phyloP scores from a whole-genome alignment of 257 asterid genomes.

The Mentha longifolia region DNA sequence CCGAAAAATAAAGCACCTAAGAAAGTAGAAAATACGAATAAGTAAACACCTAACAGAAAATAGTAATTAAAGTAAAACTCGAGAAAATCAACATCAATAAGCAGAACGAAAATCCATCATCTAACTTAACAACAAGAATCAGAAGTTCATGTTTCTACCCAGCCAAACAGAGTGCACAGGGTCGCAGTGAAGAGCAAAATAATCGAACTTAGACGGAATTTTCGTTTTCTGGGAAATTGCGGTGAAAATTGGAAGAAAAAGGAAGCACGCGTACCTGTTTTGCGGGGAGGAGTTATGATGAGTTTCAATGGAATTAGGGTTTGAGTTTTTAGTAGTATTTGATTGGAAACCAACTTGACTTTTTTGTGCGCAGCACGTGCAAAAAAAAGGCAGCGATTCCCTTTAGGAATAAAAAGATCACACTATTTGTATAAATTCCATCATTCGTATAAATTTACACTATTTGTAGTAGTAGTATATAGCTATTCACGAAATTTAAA shows the following conservation, averaged over 20 bases:
- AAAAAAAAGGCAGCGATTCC: not conserved
- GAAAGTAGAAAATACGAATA: not conserved
- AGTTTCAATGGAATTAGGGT: conserved; percentile 10
- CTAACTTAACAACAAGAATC: not conserved
- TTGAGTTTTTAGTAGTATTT: too few species aligned
- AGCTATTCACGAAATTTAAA: too few species aligned
- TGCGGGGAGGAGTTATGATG: not conserved
- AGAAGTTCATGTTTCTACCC: not conserved
- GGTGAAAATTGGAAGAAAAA: conserved; percentile 19
- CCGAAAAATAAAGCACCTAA: not conserved
- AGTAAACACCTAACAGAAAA: not conserved
- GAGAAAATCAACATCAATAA: not conserved
- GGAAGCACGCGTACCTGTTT: not conserved
- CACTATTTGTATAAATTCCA: too few species aligned
- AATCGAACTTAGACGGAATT: not conserved
- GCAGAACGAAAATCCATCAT: not conserved
- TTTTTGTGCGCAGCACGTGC: conserved; percentile 13
- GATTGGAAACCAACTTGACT: not conserved
- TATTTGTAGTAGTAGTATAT: too few species aligned
- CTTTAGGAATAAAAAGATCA: not conserved
- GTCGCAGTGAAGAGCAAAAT: not conserved
- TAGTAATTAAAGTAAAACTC: not conserved
- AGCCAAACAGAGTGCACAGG: not conserved
- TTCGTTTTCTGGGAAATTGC: not conserved
- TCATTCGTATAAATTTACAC: too few species aligned